Evolutionary conservation across 768 basidiomycete genomes (phyloP), one percentile per base, ranked within the genome.

Genomic region (Amanita muscaria): DNA sequence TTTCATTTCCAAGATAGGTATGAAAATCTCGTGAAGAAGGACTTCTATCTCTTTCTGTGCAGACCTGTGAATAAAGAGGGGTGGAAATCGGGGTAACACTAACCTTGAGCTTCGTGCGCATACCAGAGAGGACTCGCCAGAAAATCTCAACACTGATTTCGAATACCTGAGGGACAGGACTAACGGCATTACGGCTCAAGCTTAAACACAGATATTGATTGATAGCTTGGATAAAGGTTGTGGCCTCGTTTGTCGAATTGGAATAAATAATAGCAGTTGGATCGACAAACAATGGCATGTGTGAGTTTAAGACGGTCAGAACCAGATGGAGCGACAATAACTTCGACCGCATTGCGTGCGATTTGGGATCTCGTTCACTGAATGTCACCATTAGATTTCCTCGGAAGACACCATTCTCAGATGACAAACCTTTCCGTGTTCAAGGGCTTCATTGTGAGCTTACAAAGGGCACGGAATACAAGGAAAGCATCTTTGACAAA

Each of bases 71-170:
- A 38, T 47, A 30, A 44, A 37, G 22, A 44, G 58, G 24, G 53
- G 44, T 40, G 23, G 33, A 14, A 31, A 47, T 36, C 30, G 38
- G 23, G 34, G 16, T 6, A 24, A 15, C 21, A 54, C 65, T 31
- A 52, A 89, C 92, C 82, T 99, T 99, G 53, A 99, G 76, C 67
- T 89, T 94, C 14, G 88, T 89, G 22, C 96, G 79, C 80, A 99
- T 83, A 9, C 90, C 88, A 34, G 85, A 79, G n/a, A 98, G 62
- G 39, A 96, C 86, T 54, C 89, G 77, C 91, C 94, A 97, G 65
- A 98, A 98, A 48, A 98, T 96, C 66, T 98, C 96, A 39, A 97
- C 93, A 56, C 90, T 91, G 41, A 92, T 80, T 59, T 99, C 96
- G 62, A 99, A 99, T 11, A 99, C 93, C 62, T 94, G 93, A 2